These are phyloP conservation scores for Juglanconis sp. DNA, from an alignment of 2,329 filamentous ascomycete species.

Conservation along the genomic window DNA sequence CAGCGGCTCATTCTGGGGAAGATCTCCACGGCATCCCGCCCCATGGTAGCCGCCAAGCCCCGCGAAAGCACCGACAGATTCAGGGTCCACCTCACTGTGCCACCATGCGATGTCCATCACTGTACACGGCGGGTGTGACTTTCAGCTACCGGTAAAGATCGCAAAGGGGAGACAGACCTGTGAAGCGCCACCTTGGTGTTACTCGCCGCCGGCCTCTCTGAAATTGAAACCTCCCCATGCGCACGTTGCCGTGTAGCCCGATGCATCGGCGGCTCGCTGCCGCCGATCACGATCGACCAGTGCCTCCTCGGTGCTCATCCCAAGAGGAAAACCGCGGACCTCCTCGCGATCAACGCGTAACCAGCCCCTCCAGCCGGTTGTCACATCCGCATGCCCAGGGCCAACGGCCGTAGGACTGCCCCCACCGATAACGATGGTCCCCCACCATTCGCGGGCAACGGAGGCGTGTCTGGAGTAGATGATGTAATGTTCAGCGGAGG, in stretches of 20 bases:
- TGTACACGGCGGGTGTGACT: too few species aligned
- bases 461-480: slow-evolving; percentile 47
- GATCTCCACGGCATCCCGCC: not conserved
- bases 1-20: not conserved
- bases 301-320: slow-evolving; percentile 43
- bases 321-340: slow-evolving; percentile 36
- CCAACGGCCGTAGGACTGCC: slow-evolving; percentile 26
- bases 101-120: too few species aligned
- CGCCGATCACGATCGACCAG: slow-evolving; percentile 37
- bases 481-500: slow-evolving; percentile 44
- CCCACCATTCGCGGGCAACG: slow-evolving; percentile 52
- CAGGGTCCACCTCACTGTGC: too few species aligned
- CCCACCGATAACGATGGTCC: slow-evolving; percentile 52
- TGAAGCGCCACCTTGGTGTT: not conserved
- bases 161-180: not conserved
- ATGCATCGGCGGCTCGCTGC: slow-evolving; percentile 37
- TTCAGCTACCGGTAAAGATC: too few species aligned
- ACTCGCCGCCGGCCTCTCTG: slow-evolving; percentile 18
- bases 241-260: slow-evolving; percentile 46
- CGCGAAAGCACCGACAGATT: too few species aligned
- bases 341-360: slow-evolving; percentile 45
- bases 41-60: not conserved
- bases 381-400: slow-evolving; percentile 19
- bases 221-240: slow-evolving; percentile 50
- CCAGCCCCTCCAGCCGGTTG: slow-evolving; percentile 48